phyloP scores from a whole-genome alignment of 331 rosid genomes.

The Rhamnella rubrinervis region DNA sequence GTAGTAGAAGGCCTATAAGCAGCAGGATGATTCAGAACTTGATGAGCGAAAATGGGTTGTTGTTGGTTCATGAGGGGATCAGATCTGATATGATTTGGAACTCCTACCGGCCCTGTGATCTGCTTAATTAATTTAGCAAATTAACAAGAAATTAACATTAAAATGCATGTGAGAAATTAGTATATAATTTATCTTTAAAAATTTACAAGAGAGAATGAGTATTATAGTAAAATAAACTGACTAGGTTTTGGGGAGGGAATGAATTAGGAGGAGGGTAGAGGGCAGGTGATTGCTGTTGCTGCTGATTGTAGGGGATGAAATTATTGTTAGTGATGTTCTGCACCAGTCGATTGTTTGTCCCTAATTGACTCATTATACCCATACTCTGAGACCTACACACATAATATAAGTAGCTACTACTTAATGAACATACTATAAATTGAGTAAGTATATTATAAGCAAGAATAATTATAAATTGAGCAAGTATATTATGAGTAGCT shows the following conservation, averaged over 20 bases:
- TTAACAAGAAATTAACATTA: no score
- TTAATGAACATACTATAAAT: no score
- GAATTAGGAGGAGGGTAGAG: not conserved
- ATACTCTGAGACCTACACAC: no score
- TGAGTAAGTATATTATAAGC: no score
- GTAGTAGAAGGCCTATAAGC: not conserved
- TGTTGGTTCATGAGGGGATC: not conserved
- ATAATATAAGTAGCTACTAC: no score
- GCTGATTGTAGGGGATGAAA: not conserved
- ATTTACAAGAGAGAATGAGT: no score
- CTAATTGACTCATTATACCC: not conserved
- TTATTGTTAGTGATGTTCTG: constrained; percentile 2
- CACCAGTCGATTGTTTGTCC: not conserved
- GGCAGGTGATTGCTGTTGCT: not conserved
- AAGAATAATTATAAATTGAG: no score
- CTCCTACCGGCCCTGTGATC: not conserved
- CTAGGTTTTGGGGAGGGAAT: constrained; percentile 3
- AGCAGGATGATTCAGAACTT: not conserved
- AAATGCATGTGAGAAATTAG: no score
- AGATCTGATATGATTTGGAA: not conserved
- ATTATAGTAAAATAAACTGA: no score
- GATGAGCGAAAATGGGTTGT: constrained; percentile 1
- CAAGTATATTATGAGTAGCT: no score
- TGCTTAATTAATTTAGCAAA: not conserved
- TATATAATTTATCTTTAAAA: no score